Conservation (phyloP, 78 protist species). For the Creolimax fragrantissima region DNA sequence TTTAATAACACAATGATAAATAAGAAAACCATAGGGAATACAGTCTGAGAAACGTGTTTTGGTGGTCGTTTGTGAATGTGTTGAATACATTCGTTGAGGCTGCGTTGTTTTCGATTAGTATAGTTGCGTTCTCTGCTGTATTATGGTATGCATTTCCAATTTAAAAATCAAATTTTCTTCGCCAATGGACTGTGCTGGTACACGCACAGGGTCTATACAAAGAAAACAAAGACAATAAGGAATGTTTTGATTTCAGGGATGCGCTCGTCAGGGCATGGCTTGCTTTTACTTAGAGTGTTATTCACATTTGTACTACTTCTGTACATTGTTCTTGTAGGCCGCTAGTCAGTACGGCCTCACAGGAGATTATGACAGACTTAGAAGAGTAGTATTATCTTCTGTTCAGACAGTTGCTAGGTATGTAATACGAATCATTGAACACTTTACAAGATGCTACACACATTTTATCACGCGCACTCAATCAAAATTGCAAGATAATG, state of each 20-base stretch:
- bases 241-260: background rate
- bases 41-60: background rate
- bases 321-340: background rate
- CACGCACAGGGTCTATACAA: background rate
- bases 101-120: background rate
- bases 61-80: background rate
- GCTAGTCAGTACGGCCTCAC: background rate
- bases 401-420: background rate
- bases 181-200: background rate
- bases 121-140: background rate
- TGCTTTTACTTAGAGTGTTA: background rate
- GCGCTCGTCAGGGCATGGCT: background rate
- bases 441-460: too few species aligned
- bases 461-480: background rate
- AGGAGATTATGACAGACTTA: background rate
- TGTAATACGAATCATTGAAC: too few species aligned
- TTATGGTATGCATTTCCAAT: background rate
- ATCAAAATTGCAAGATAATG: background rate
- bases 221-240: too few species aligned
- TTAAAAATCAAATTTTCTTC: background rate
- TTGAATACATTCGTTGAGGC: background rate
- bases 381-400: background rate
- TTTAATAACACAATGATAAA: background rate
- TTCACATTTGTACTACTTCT: background rate
- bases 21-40: background rate